These are phyloP conservation scores for Endogone sp. DNA, from an alignment of 192 early-diverging fungal species.

Conservation along the genomic window DNA sequence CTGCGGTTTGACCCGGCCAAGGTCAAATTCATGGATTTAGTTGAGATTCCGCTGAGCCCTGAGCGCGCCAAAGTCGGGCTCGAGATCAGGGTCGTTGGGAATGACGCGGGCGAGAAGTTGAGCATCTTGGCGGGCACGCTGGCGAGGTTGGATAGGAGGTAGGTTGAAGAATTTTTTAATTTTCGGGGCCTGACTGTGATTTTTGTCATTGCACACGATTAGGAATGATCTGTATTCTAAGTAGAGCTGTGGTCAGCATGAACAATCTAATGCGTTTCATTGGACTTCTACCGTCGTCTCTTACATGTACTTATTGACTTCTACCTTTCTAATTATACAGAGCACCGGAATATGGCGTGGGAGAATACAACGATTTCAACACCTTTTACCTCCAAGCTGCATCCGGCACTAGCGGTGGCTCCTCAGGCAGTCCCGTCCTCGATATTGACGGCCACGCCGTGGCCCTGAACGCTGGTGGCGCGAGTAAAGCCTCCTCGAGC, in stretches of 20 bases:
- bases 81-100: slow-evolving; percentile 75
- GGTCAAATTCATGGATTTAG: slow-evolving; percentile 66
- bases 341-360: slow-evolving; percentile 63
- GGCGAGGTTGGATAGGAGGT: slow-evolving; percentile 65
- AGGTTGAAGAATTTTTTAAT: neutral
- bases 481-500: slow-evolving; percentile 62
- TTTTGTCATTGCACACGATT: neutral
- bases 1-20: slow-evolving; percentile 66
- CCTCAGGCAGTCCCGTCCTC: slow-evolving; percentile 74
- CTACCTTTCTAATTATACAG: slow-evolving; percentile 20
- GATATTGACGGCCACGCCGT: slow-evolving; percentile 75
- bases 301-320: neutral
- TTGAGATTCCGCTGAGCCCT: slow-evolving; percentile 63
- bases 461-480: slow-evolving; percentile 71
- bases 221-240: too few relatives aligned
- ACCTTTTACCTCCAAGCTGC: slow-evolving; percentile 81
- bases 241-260: too few relatives aligned
- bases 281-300: neutral
- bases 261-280: neutral
- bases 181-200: neutral
- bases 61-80: slow-evolving; percentile 68
- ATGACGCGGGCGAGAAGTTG: slow-evolving; percentile 78
- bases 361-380: slow-evolving; percentile 77
- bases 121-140: slow-evolving; percentile 72
- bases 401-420: slow-evolving; percentile 70